phyloP scores from a whole-genome alignment of 2,329 filamentous ascomycete species.

The Apiospora sp. region DNA sequence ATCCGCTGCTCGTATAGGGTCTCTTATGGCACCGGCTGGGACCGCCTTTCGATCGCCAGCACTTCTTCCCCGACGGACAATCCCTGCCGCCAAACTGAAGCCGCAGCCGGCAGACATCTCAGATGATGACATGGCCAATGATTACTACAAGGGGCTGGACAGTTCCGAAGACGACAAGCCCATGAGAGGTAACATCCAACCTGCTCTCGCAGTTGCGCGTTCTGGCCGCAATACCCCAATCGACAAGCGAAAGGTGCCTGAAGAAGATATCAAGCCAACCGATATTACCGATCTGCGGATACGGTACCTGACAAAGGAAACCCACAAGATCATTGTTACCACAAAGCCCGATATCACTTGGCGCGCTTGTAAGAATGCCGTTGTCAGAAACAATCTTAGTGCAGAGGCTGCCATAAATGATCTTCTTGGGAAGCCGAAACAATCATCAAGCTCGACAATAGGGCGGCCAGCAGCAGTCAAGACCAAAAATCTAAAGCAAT shows the following conservation, averaged over 20 bases:
- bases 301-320: conserved; percentile 40
- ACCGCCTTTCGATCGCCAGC: conserved; percentile 69
- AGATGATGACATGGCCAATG: conserved; percentile 43
- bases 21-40: conserved; percentile 77
- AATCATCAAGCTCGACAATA: conserved; percentile 7
- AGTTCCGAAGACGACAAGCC: conserved; percentile 43
- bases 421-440: conserved; percentile 26
- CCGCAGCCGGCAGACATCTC: conserved; percentile 39
- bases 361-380: conserved; percentile 40
- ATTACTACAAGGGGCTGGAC: conserved; percentile 41
- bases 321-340: conserved; percentile 40
- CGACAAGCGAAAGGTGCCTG: conserved; percentile 24
- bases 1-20: conserved; percentile 55
- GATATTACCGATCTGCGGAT: conserved; percentile 42
- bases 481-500: not conserved
- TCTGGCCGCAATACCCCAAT: not conserved
- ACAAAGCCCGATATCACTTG: conserved; percentile 37
- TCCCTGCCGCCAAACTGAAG: conserved; percentile 43
- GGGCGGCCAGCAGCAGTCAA: not conserved
- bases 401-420: conserved; percentile 26
- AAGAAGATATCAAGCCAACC: conserved; percentile 37
- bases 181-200: conserved; percentile 43
- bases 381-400: conserved; percentile 28
- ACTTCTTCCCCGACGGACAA: conserved; percentile 33
- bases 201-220: conserved; percentile 31